Percentiles rank a stretch among this genome's conserved stretches.
These are phyloP conservation scores for Saitozyma sp. DNA, from an alignment of 768 basidiomycete species.

Conservation along the genomic window DNA sequence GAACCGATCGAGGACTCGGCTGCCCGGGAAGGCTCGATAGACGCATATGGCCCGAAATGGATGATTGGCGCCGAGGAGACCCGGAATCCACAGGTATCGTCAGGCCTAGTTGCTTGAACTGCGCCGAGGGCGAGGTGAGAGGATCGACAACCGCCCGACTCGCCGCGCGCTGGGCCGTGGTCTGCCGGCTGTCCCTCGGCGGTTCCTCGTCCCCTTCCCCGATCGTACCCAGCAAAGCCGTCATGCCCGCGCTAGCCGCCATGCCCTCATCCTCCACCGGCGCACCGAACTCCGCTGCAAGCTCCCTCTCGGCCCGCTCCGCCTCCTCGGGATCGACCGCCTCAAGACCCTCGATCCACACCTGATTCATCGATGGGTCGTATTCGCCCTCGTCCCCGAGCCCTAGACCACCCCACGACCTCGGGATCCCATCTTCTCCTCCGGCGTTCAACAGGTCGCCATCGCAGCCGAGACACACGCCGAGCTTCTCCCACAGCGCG, in stretches of 20 bases:
- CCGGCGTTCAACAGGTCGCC: conserved; percentile 63
- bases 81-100: conserved; percentile 3
- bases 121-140: conserved; percentile 17
- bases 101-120: not conserved
- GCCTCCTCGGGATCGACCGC: conserved; percentile 31
- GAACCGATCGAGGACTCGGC: conserved; percentile 8
- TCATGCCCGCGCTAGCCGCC: conserved; percentile 41
- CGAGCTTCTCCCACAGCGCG: conserved; percentile 87
- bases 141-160: conserved; percentile 17
- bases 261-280: conserved; percentile 39
- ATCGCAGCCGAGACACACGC: conserved; percentile 82
- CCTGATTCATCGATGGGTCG: conserved; percentile 34
- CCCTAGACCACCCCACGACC: conserved; percentile 39
- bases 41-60: not conserved
- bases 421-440: conserved; percentile 49
- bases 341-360: conserved; percentile 46
- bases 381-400: conserved; percentile 42
- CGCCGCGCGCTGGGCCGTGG: conserved; percentile 34
- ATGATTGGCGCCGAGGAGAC: not conserved
- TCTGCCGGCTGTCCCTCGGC: conserved; percentile 6
- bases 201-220: conserved; percentile 37
- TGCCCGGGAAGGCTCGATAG: conserved; percentile 9
- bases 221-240: conserved; percentile 39
- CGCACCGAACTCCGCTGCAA: conserved; percentile 29
- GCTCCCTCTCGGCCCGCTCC: conserved; percentile 18